Base-by-base conservation (phyloP, 192 early-diverging fungal genomes). In the Backusella westeae region DNA sequence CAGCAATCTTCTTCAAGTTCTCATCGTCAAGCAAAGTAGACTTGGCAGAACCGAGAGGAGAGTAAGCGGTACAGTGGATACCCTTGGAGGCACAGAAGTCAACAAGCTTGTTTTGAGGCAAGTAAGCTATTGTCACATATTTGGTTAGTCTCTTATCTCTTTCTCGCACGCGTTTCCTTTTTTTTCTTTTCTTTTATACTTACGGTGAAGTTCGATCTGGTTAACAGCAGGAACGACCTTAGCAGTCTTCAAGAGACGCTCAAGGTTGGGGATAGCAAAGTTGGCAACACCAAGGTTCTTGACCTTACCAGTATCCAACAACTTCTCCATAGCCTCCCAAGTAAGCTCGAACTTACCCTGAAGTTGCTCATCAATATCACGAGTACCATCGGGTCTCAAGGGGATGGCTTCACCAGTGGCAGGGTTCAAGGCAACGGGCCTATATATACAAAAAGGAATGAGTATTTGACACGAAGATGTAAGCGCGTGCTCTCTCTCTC, bases 261-360 rank as follows among this genome's bases (percentile, higher is more conserved):
- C 84, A 23, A 95, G 81, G 65, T 92, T 84, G 41, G 75, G 74
- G 69, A 87, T 86, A 77, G 84, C 86, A 41, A 88, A 93, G 85
- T 98, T 98, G 63, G 91, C 93, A 38, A 97, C 94, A 78, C 97
- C 97, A 52, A 98, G 94, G 63, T 88, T 79, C 71, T 89, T 89
- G 71, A 89, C 87, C 81, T 93, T 93, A 75, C 93, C 91, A 21
- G 84, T 80, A 17, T 87, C 89, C 10, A 93, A 80, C 34, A 97
- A 79, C 35, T 80, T 81, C 86, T 97, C 97, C 93, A 98, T 92
- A 4, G 88, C 94, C 41, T 78, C 78, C 91, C 94, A 98, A 0
- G 95, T 95, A 66, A 91, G 84, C 73, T 89, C 85, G 69, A 94
- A 87, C 19, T 85, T 87, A 39, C 89, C 89, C 6, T 88, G 81